Base-by-base conservation (phyloP, 805 yeast genomes). In the Ogataea dorogensis region DNA sequence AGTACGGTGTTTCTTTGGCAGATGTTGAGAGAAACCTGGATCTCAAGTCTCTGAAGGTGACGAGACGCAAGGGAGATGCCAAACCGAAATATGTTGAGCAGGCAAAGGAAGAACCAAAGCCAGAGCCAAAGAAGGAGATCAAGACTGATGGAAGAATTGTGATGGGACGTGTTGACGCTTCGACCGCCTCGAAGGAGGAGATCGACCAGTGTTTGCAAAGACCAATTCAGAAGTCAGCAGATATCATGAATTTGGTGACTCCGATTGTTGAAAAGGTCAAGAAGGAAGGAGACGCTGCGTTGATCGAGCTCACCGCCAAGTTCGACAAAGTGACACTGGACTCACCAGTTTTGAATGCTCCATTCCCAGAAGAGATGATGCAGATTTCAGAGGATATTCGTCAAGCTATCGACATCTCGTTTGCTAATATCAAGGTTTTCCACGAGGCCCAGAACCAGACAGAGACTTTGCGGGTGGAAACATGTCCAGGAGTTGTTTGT, bases 41-140 rank as follows among this genome's bases (percentile, higher is more conserved):
- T 55, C 61, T 80, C 57, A 93, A 93, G 69, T 74, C 86, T 30
- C 65, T 81, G 54, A 91, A 91, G 64, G 87, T 93, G 41, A 79
- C 95, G 2, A 78, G 98, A 64, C 77, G 98, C 59, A 83, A 80
- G 63, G 98, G 98, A 35, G 96, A 93, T 65, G 98, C 98, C 28
- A 91, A 91, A 64, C 79, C 86, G 16, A 79, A 81, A 57, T 93
- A 83, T 62, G 44, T 78, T 32, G 61, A 70, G 44, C 46, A 15
- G 14, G 7, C 21, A 16, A 21, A 53, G 33, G 30, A 15, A 19
- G 43, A 36, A 35, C 23, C 17, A 24, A 24, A 22, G 9, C 19
- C 8, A 15, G 47, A 40, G 7, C 39, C 51, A 10, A 53, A 48
- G 14, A 51, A 52, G 27, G 49, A 47, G n/a, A 48, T 53, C 29